These are phyloP conservation scores for Platanthera zijinensis DNA, from an alignment of 106 monocot genomes.

Conservation along the genomic window DNA sequence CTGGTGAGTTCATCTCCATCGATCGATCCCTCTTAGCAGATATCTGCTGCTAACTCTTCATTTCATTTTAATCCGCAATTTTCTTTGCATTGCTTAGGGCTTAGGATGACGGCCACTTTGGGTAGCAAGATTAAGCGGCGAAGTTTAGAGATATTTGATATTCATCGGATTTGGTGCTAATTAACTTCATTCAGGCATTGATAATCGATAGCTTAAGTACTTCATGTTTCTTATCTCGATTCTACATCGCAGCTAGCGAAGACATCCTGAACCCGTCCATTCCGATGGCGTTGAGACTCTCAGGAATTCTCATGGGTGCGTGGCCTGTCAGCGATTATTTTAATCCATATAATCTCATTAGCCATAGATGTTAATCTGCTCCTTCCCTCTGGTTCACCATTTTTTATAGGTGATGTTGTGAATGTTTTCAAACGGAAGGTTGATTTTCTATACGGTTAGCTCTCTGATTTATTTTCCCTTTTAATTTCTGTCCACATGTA, in stretches of 20 bases:
- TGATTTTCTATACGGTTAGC: constrained; percentile 71
- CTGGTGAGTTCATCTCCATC: constrained; percentile 30
- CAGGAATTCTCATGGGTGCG: constrained; percentile 93
- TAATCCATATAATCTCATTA: neutral
- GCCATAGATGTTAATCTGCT: neutral
- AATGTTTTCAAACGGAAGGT: no score
- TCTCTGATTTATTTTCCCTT: constrained; percentile 7
- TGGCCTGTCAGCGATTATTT: neutral
- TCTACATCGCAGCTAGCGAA: constrained; percentile 50
- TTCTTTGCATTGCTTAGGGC: no score
- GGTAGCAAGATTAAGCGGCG: constrained; percentile 74
- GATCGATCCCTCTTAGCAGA: neutral
- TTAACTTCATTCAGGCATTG: neutral
- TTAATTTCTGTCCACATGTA: neutral
- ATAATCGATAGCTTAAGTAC: neutral
- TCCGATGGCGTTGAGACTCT: constrained; percentile 92
- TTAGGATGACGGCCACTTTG: constrained; percentile 98
- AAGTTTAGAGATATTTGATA: constrained; percentile 76
- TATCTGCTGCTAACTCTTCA: neutral
- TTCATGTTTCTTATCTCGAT: neutral
- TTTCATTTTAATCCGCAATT: neutral
- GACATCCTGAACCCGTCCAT: constrained; percentile 91
- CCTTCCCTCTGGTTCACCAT: neutral
- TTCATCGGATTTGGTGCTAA: constrained; percentile 76
- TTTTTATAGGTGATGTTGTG: constrained; percentile 73